Conservation (phyloP, 768 basidiomycete genomes). For the Dioszegia crocea region DNA sequence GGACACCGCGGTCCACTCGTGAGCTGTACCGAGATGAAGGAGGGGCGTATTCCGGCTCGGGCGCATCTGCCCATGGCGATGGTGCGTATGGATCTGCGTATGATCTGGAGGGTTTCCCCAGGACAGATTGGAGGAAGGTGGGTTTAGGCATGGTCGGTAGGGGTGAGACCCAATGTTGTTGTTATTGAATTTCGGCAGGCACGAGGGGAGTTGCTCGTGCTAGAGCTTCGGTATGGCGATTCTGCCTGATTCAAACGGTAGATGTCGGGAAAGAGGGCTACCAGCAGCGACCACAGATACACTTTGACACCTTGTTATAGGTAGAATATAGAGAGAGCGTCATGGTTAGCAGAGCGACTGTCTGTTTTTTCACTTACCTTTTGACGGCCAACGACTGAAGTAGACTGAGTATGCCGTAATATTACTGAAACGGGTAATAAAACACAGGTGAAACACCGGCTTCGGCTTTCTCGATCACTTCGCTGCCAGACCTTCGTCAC, state of each 20-base stretch:
- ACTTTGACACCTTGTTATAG: too few relatives aligned
- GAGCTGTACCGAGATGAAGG: conserved; percentile 18
- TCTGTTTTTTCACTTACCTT: too few relatives aligned
- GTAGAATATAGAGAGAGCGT: too few relatives aligned
- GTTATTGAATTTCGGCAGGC: background rate
- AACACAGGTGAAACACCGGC: background rate
- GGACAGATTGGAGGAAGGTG: conserved; percentile 38
- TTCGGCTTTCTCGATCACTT: background rate
- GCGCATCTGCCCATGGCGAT: conserved; percentile 31
- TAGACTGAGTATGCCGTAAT: conserved; percentile 5
- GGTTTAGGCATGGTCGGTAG: conserved; percentile 36
- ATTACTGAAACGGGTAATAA: background rate
- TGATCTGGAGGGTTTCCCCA: conserved; percentile 38
- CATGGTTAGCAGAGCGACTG: too few relatives aligned
- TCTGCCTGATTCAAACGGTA: too few relatives aligned
- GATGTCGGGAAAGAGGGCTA: too few relatives aligned
- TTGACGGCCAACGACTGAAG: background rate
- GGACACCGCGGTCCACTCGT: conserved; percentile 15
- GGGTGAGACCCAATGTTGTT: background rate
- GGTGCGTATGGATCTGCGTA: conserved; percentile 37
- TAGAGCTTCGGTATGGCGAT: too few relatives aligned
- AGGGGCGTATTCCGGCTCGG: background rate
- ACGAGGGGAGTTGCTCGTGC: background rate
- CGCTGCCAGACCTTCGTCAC: background rate
- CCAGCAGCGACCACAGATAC: too few relatives aligned